These are phyloP conservation scores for Sophora flavescens DNA, from an alignment of 306 rosid species.

Conservation along the genomic window DNA sequence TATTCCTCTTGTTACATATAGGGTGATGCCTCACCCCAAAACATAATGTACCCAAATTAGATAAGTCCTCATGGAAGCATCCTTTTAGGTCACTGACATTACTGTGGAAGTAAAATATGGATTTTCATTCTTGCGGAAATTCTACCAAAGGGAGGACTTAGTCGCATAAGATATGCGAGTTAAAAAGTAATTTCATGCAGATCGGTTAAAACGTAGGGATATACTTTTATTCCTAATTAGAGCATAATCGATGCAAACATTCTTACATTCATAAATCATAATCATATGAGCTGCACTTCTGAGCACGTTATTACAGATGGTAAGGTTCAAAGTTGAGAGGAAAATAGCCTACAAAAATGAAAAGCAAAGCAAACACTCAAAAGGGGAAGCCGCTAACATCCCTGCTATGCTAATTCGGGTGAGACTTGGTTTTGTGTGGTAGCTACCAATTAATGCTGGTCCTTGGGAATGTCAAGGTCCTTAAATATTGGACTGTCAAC, in stretches of 20 bases:
- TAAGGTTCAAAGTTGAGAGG: conserved; percentile 14
- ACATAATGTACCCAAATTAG: not conserved
- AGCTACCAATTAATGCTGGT: conserved; percentile 47
- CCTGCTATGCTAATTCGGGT: conserved; percentile 31
- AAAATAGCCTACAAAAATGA: conserved; percentile 45
- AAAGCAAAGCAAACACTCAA: conserved; percentile 42
- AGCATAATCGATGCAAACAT: conserved; percentile 22
- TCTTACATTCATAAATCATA: conserved; percentile 32
- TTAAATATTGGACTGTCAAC: conserved; percentile 69
- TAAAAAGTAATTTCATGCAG: not conserved
- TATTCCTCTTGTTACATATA: too few relatives aligned
- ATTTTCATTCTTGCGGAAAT: not conserved
- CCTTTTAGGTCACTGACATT: too few relatives aligned
- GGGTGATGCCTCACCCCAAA: too few relatives aligned
- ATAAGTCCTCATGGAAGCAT: not conserved
- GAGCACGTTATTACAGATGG: conserved; percentile 15
- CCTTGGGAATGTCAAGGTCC: conserved; percentile 58
- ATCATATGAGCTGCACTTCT: conserved; percentile 15
- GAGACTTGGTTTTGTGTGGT: conserved; percentile 15
- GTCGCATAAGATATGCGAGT: not conserved
- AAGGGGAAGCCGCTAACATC: conserved; percentile 18
- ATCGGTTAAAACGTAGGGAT: conserved; percentile 8
- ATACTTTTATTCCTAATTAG: conserved; percentile 7
- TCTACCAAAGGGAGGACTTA: not conserved
- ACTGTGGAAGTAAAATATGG: not conserved